A percentile compares a stretch with the other conserved stretches of the same genome.
These are phyloP conservation scores for Eucalyptus tenuipes DNA, from an alignment of 345 rosid genomes.

Conservation along the genomic window DNA sequence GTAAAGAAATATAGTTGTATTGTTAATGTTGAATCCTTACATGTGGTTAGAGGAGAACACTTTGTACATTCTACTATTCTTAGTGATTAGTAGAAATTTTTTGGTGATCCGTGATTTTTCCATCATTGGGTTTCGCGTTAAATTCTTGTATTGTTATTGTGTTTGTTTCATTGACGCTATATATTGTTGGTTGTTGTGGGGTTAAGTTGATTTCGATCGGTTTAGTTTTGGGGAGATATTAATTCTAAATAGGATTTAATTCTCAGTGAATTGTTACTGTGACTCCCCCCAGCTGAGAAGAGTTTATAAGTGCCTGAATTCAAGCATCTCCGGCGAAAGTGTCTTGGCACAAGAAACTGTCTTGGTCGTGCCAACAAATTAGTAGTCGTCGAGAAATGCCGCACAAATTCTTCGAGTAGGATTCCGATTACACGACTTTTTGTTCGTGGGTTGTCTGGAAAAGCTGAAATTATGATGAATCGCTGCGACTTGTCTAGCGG, in stretches of 20 bases:
- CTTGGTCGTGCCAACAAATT: not conserved
- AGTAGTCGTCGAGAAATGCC: not conserved
- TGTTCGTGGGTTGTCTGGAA: not conserved
- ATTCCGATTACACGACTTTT: not conserved
- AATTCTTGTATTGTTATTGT: too few species aligned
- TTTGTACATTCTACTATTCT: too few species aligned
- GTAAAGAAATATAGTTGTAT: too few species aligned
- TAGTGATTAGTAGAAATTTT: too few species aligned
- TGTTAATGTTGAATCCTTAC: too few species aligned
- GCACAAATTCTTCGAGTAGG: not conserved
- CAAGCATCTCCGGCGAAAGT: not conserved
- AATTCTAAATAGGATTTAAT: too few species aligned
- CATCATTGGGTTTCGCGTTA: accelerated
- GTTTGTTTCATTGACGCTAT: too few species aligned
- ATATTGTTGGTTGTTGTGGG: too few species aligned
- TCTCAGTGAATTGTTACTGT: too few species aligned
- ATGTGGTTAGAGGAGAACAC: too few species aligned
- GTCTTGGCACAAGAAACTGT: too few species aligned
- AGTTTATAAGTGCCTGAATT: not conserved
- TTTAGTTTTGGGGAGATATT: too few species aligned
- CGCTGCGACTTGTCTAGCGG: not conserved
- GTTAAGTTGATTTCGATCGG: accelerated
- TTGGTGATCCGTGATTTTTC: accelerated
- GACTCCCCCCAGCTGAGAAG: not conserved
- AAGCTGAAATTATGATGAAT: not conserved